Conservation (phyloP, 2,329 filamentous ascomycete genomes). For the Penicillium sp. region DNA sequence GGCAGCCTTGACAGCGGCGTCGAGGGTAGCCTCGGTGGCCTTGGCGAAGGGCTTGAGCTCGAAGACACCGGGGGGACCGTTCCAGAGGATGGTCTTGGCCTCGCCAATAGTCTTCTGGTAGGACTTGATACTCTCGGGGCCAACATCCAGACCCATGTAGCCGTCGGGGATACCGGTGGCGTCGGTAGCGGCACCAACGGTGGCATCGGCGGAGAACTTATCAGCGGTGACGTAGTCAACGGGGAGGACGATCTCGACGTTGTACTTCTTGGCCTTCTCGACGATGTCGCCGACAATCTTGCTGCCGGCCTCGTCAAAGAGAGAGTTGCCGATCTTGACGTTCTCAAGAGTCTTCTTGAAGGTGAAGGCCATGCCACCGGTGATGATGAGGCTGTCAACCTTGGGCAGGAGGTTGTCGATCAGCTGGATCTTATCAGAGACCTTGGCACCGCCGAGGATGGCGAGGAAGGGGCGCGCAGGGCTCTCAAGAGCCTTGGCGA, state of each 20-base stretch:
- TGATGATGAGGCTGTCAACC: slow-evolving; percentile 94
- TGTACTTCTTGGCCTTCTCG: slow-evolving; percentile 94
- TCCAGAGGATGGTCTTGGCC: slow-evolving; percentile 97
- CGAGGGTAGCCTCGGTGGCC: slow-evolving; percentile 88
- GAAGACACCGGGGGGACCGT: slow-evolving; percentile 95
- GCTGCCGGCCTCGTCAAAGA: slow-evolving; percentile 91
- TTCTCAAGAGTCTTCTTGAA: slow-evolving; percentile 98
- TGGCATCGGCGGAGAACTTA: slow-evolving; percentile 85
- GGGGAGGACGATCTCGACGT: slow-evolving; percentile 90
- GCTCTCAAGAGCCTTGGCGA: slow-evolving; percentile 90
- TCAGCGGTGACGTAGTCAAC: slow-evolving; percentile 95
- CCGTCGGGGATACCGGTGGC: slow-evolving; percentile 88
- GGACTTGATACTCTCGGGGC: slow-evolving; percentile 79
- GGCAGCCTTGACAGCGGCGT: slow-evolving; percentile 79
- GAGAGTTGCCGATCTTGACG: slow-evolving; percentile 81
- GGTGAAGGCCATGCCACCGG: slow-evolving; percentile 98
- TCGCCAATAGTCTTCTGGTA: slow-evolving; percentile 85
- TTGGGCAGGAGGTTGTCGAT: slow-evolving; percentile 99
- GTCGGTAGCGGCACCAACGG: slow-evolving; percentile 78
- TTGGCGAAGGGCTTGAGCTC: slow-evolving; percentile 93
- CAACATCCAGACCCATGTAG: slow-evolving; percentile 97
- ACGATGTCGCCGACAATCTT: slow-evolving; percentile 86
- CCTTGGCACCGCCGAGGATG: slow-evolving; percentile 96
- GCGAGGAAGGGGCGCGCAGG: slow-evolving; percentile 95
- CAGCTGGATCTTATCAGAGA: slow-evolving; percentile 98